These are phyloP conservation scores for Jaminaea rosea DNA, from an alignment of 1,284 basidiomycete genomes.

Conservation along the genomic window DNA sequence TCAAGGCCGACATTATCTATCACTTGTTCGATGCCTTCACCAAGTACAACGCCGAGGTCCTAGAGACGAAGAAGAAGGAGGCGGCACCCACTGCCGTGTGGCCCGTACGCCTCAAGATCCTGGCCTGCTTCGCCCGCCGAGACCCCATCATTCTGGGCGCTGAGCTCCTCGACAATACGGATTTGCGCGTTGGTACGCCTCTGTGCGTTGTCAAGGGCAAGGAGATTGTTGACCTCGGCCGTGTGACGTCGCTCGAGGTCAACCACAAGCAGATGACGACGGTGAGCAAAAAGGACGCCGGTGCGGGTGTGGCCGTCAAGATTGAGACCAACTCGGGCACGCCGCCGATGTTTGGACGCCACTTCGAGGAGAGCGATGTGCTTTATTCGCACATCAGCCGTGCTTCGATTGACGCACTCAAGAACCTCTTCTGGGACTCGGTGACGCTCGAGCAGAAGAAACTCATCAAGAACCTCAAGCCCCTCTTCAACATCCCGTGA, in stretches of 20 bases:
- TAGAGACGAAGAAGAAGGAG: conserved; percentile 82
- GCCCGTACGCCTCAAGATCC: conserved; percentile 87
- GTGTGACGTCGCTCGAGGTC: conserved; percentile 62
- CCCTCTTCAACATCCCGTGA: conserved; percentile 56
- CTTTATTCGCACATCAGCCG: conserved; percentile 81
- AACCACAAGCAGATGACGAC: conserved; percentile 54
- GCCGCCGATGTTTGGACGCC: conserved; percentile 63
- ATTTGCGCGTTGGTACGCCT: conserved; percentile 83
- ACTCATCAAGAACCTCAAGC: conserved; percentile 83
- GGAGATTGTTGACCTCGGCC: conserved; percentile 82
- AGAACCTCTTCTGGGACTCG: conserved; percentile 80
- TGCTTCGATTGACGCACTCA: conserved; percentile 87
- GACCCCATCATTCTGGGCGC: conserved; percentile 94
- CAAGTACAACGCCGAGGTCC: conserved; percentile 86
- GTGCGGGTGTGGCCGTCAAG: conserved; percentile 94
- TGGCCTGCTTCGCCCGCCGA: conserved; percentile 88
- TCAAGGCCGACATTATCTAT: conserved; percentile 98
- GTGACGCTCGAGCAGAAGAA: conserved; percentile 88
- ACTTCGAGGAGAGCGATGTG: conserved; percentile 95
- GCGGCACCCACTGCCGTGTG: conserved; percentile 91
- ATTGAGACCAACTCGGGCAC: conserved; percentile 95
- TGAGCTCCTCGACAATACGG: conserved; percentile 79
- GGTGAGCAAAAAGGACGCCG: conserved; percentile 84
- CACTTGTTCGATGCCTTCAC: conserved; percentile 97
- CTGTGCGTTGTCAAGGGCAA: conserved; percentile 88